Evolutionary conservation across 1,139 yeast species (phyloP).

Genomic region (Candida sojae): DNA sequence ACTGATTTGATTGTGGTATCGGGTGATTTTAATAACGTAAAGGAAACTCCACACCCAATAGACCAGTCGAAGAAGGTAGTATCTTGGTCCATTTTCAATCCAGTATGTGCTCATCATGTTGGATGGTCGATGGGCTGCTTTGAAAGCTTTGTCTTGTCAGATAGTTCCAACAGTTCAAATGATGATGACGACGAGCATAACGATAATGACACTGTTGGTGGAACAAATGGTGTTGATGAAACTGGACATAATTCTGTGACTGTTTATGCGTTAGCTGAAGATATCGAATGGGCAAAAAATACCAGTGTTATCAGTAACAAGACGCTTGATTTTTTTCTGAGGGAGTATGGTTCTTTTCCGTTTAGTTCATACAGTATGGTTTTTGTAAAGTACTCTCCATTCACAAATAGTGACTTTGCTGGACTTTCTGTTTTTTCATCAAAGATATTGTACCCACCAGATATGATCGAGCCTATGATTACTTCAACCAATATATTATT

Average conservation of each 20-base stretch:
- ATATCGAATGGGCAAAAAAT: constrained; percentile 61
- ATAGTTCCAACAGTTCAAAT: constrained; percentile 21
- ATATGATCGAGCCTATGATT: constrained; percentile 78
- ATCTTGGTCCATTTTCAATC: constrained; percentile 78
- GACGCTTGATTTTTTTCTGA: constrained; percentile 80
- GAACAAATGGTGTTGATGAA: constrained; percentile 35
- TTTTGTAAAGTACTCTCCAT: constrained; percentile 60
- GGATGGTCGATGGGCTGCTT: constrained; percentile 97
- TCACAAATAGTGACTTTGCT: constrained; percentile 55
- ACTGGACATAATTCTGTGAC: constrained; percentile 41
- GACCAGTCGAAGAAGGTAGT: constrained; percentile 76
- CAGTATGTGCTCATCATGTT: constrained; percentile 92
- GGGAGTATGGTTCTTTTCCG: constrained; percentile 93
- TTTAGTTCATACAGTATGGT: constrained; percentile 78
- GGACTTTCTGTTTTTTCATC: constrained; percentile 74
- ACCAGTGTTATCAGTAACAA: constrained; percentile 74
- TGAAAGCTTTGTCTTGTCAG: constrained; percentile 55
- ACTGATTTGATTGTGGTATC: constrained; percentile 71
- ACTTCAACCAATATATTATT: constrained; percentile 67
- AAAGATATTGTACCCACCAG: constrained; percentile 70
- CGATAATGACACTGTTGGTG: constrained; percentile 27
- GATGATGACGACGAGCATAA: constrained; percentile 39
- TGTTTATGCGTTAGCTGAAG: constrained; percentile 60
- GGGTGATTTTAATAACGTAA: constrained; percentile 61
- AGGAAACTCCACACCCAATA: constrained; percentile 49